Evolutionary conservation across 352 stramenopile genomes (phyloP).

Genomic region (Phytophthora boehmeriae): DNA sequence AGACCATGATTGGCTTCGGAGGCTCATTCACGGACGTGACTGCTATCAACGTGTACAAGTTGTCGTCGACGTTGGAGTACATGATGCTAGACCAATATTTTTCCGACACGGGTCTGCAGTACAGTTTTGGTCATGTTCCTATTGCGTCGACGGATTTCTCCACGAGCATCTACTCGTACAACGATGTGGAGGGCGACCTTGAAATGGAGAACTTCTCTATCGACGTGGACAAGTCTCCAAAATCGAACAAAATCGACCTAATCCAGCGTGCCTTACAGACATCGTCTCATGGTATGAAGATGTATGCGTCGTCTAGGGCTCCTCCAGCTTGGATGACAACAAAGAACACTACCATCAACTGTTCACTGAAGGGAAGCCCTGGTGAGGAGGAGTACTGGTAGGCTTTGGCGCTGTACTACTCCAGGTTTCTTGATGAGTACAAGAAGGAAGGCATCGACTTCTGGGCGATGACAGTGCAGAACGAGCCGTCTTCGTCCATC

Average conservation of each 20-base stretch:
- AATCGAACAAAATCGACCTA: conserved; percentile 32
- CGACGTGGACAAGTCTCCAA: conserved; percentile 49
- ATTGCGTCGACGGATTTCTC: conserved; percentile 82
- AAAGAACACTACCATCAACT: conserved; percentile 41
- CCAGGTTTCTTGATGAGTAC: conserved; percentile 74
- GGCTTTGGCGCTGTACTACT: conserved; percentile 70
- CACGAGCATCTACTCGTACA: conserved; percentile 39
- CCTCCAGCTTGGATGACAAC: conserved; percentile 76
- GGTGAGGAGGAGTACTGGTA: conserved; percentile 41
- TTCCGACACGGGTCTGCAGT: conserved; percentile 50
- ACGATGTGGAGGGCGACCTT: conserved; percentile 30
- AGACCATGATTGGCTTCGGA: conserved; percentile 74
- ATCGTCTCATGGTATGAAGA: conserved; percentile 34
- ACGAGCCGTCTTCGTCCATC: too few species aligned
- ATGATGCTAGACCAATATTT: conserved; percentile 64
- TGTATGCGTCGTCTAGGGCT: conserved; percentile 73
- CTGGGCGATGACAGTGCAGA: conserved; percentile 71
- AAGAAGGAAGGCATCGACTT: conserved; percentile 50
- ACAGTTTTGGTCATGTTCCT: conserved; percentile 63
- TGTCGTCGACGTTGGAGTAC: conserved; percentile 45
- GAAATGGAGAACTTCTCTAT: conserved; percentile 59
- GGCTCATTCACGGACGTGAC: conserved; percentile 76
- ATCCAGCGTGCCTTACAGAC: conserved; percentile 34
- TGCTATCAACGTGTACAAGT: conserved; percentile 60
- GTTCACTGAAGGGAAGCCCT: conserved; percentile 36